phyloP scores from a whole-genome alignment of 345 rosid genomes.

The Gossypium rotundifolium region DNA sequence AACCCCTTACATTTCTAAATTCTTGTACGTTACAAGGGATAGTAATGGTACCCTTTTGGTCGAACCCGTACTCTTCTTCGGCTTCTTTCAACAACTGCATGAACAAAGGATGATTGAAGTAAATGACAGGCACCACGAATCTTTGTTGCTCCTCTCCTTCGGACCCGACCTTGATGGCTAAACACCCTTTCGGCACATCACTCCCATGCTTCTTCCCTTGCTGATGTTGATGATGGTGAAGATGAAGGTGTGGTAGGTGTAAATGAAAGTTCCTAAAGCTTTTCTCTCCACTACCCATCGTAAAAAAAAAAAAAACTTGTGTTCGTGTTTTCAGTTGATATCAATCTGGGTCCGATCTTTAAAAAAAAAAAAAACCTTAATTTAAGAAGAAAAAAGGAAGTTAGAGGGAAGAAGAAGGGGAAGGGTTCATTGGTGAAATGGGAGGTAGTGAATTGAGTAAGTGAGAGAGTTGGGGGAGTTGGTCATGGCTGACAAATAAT shows the following conservation, averaged over 20 bases:
- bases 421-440: slow-evolving; percentile 20
- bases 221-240: not conserved
- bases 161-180: slow-evolving; percentile 53
- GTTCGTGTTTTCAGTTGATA: too few relatives aligned
- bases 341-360: too few relatives aligned
- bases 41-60: slow-evolving; percentile 54
- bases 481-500: slow-evolving; percentile 30
- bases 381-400: not conserved
- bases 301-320: not conserved
- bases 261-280: not conserved
- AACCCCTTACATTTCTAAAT: slow-evolving; percentile 46
- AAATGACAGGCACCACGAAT: slow-evolving; percentile 47
- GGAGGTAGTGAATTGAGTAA: slow-evolving; percentile 12
- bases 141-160: slow-evolving; percentile 43
- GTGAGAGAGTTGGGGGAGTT: slow-evolving; percentile 27
- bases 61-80: slow-evolving; percentile 56
- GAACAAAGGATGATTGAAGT: slow-evolving; percentile 58
- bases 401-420: slow-evolving; percentile 33
- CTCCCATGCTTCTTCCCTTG: slow-evolving; percentile 28
- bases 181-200: slow-evolving; percentile 53
- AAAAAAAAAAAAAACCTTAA: not conserved
- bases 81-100: slow-evolving; percentile 54
- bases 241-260: slow-evolving; percentile 8
- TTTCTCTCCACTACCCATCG: slow-evolving; percentile 42
- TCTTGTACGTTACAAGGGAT: slow-evolving; percentile 53